Conservation (phyloP, 257 asterid species). For the Handroanthus guayacan region DNA sequence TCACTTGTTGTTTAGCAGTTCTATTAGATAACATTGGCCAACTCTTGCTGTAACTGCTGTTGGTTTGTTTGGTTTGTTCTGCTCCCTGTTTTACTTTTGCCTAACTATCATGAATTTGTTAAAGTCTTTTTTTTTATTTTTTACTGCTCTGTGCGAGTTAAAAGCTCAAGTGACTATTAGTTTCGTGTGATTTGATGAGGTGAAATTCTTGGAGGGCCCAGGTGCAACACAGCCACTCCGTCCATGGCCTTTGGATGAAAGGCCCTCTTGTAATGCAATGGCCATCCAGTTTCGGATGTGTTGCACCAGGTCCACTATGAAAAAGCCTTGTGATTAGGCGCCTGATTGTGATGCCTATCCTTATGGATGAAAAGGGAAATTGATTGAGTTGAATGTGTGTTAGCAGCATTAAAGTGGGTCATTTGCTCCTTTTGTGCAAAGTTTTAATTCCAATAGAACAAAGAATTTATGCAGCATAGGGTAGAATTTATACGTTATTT, state of each 20-base stretch:
- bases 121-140: not conserved
- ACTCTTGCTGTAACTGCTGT: not conserved
- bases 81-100: not conserved
- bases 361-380: not conserved
- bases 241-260: not conserved
- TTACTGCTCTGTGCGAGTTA: not conserved
- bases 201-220: not conserved
- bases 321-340: not conserved
- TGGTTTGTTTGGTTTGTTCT: not conserved
- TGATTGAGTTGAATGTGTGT: not conserved
- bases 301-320: not conserved
- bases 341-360: not conserved
- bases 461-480: not conserved
- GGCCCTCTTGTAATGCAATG: not conserved
- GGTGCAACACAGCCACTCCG: not conserved
- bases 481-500: not conserved
- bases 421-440: not conserved
- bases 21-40: not conserved
- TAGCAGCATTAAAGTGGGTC: not conserved
- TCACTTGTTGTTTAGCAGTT: not conserved
- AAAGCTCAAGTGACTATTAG: not conserved
- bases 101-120: not conserved
- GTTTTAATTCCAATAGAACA: not conserved
- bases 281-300: not conserved
- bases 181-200: conserved; percentile 18